Evolutionary conservation across 83 land plant genomes (phyloP).

Genomic region (Picea engelmannii): DNA sequence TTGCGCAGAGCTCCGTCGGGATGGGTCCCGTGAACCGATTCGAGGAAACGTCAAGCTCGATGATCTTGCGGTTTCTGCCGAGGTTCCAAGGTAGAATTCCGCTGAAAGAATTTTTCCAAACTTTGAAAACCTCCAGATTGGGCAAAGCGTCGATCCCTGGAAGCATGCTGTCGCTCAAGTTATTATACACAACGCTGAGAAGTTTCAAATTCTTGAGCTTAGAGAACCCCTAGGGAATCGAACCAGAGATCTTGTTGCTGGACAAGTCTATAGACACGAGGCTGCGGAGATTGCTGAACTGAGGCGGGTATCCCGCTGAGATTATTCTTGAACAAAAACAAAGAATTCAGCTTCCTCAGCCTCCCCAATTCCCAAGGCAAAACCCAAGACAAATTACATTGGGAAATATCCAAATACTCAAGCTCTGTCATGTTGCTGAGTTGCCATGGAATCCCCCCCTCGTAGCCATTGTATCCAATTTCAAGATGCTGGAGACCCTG

Average conservation of each 20-base stretch:
- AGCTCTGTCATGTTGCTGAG: slow-evolving; percentile 47
- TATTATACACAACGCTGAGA: slow-evolving; percentile 47
- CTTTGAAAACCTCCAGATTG: slow-evolving; percentile 32
- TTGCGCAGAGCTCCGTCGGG: slow-evolving; percentile 45
- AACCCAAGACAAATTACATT: slow-evolving; percentile 46
- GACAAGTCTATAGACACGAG: slow-evolving; percentile 62
- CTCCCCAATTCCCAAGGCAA: slow-evolving; percentile 53
- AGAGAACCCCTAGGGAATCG: slow-evolving; percentile 41
- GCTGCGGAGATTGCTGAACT: slow-evolving; percentile 22
- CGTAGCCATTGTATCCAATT: slow-evolving; percentile 64
- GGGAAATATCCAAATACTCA: slow-evolving; percentile 47
- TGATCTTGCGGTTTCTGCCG: slow-evolving; percentile 43
- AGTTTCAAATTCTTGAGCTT: slow-evolving; percentile 32
- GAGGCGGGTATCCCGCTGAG: slow-evolving; percentile 65
- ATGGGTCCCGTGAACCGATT: slow-evolving; percentile 59
- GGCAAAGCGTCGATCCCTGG: slow-evolving; percentile 45
- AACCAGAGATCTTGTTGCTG: slow-evolving; percentile 54
- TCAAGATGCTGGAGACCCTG: slow-evolving; percentile 51
- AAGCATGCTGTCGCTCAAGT: slow-evolving; percentile 51
- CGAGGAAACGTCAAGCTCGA: slow-evolving; percentile 57
- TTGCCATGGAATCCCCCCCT: slow-evolving; percentile 56
- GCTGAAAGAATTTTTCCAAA: slow-evolving; percentile 68
- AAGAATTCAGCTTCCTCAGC: slow-evolving; percentile 35
- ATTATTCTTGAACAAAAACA: slow-evolving; percentile 64
- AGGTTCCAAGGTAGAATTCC: slow-evolving; percentile 51